These are phyloP conservation scores for Salvia sclarea DNA, from an alignment of 305 asterid genomes.

Conservation along the genomic window DNA sequence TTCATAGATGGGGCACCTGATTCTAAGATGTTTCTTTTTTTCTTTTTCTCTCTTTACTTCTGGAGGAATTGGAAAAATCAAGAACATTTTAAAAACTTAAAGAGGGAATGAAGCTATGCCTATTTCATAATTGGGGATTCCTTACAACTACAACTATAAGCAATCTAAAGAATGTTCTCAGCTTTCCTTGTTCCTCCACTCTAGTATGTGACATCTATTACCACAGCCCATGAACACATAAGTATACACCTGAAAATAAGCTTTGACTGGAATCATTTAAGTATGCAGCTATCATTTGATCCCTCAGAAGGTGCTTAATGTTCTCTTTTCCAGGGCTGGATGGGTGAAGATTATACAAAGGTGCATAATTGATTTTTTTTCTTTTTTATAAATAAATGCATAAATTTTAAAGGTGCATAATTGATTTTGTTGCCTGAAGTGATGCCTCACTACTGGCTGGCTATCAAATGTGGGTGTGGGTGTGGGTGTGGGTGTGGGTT, in stretches of 20 bases:
- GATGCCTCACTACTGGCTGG: conserved; percentile 4
- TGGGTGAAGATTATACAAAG: not conserved
- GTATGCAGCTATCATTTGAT: not conserved
- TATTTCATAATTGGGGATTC: conserved; percentile 8
- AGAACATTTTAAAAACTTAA: not conserved
- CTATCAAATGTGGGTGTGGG: not conserved
- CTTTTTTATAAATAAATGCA: too few species aligned
- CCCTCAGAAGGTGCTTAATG: not conserved
- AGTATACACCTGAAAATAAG: not conserved
- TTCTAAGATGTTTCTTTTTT: not conserved
- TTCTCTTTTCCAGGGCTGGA: conserved; percentile 4
- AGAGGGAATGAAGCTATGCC: not conserved
- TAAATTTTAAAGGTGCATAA: not conserved
- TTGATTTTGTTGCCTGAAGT: not conserved
- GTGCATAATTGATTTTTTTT: not conserved
- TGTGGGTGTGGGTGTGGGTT: not conserved
- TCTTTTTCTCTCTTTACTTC: too few species aligned
- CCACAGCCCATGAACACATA: conserved; percentile 10
- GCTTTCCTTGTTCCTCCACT: not conserved
- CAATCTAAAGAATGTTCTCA: conserved; percentile 12
- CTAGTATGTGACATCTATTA: conserved; percentile 10
- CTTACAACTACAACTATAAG: not conserved
- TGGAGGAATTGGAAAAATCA: not conserved
- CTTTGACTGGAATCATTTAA: not conserved
- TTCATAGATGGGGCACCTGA: not conserved